Conservation (phyloP, 345 rosid species). For the Eucalyptus erythrocorys region DNA sequence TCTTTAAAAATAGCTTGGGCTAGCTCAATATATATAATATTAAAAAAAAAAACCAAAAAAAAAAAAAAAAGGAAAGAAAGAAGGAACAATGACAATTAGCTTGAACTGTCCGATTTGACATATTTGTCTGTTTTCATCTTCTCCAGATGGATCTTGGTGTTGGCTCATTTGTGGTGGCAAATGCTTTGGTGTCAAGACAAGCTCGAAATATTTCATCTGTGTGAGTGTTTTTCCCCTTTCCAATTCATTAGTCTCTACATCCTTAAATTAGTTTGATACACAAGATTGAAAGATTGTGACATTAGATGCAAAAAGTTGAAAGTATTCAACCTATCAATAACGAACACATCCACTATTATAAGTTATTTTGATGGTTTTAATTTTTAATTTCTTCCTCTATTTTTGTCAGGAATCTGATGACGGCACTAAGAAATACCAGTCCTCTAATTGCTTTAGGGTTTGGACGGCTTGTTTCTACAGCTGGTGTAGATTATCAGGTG, state of each 20-base stretch:
- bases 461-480: conserved; percentile 59
- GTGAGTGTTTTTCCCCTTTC: conserved; percentile 18
- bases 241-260: background rate
- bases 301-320: background rate
- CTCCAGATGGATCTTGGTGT: conserved; percentile 96
- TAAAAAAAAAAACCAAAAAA: too few relatives aligned
- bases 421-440: conserved; percentile 34
- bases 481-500: conserved; percentile 88
- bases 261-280: background rate
- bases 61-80: background rate
- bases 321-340: background rate
- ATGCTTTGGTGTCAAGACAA: conserved; percentile 77
- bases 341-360: background rate
- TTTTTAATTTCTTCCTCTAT: background rate
- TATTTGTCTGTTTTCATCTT: background rate
- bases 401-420: conserved; percentile 47
- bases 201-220: conserved; percentile 48
- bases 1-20: background rate
- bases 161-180: conserved; percentile 77
- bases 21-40: background rate
- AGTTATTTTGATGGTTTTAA: background rate
- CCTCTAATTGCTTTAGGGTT: conserved; percentile 70
- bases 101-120: background rate
- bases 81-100: background rate
- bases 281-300: background rate